Evolutionary conservation across 2,329 filamentous ascomycete genomes (phyloP).

Genomic region (Pseudocercospora crystallina): DNA sequence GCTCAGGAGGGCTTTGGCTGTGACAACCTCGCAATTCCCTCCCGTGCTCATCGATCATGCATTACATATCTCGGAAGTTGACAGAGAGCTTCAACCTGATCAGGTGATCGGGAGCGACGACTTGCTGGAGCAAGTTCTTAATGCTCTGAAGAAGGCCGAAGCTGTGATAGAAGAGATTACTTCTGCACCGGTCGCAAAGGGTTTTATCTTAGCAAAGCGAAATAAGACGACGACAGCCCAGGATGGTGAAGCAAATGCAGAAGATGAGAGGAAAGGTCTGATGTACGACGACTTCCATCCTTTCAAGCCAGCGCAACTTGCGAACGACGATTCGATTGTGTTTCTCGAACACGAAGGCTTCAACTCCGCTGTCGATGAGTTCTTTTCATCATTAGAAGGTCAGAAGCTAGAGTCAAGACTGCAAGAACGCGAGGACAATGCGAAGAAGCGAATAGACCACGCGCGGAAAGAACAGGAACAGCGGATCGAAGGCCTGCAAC

Average conservation of each 20-base stretch:
- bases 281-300: slow-evolving; percentile 96
- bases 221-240: slow-evolving; percentile 23
- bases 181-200: slow-evolving; percentile 63
- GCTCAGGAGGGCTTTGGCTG: slow-evolving; percentile 75
- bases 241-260: slow-evolving; percentile 35
- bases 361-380: slow-evolving; percentile 92
- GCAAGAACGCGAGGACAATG: slow-evolving; percentile 75
- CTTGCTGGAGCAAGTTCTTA: slow-evolving; percentile 66
- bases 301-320: slow-evolving; percentile 79
- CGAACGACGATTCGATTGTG: slow-evolving; percentile 62
- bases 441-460: slow-evolving; percentile 81
- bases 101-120: slow-evolving; percentile 67
- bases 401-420: slow-evolving; percentile 85
- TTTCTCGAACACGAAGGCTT: slow-evolving; percentile 80
- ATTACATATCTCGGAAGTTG: slow-evolving; percentile 68
- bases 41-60: slow-evolving; percentile 86
- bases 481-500: slow-evolving; percentile 78
- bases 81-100: slow-evolving; percentile 65
- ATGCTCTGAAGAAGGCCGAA: slow-evolving; percentile 68
- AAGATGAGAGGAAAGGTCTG: slow-evolving; percentile 48
- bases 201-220: slow-evolving; percentile 81
- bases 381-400: slow-evolving; percentile 94
- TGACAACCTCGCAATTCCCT: slow-evolving; percentile 83
- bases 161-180: slow-evolving; percentile 69
- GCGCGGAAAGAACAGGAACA: slow-evolving; percentile 80